Base-by-base conservation (phyloP, 1,139 yeast species). In the Suzukiozyma palmioleophila region DNA sequence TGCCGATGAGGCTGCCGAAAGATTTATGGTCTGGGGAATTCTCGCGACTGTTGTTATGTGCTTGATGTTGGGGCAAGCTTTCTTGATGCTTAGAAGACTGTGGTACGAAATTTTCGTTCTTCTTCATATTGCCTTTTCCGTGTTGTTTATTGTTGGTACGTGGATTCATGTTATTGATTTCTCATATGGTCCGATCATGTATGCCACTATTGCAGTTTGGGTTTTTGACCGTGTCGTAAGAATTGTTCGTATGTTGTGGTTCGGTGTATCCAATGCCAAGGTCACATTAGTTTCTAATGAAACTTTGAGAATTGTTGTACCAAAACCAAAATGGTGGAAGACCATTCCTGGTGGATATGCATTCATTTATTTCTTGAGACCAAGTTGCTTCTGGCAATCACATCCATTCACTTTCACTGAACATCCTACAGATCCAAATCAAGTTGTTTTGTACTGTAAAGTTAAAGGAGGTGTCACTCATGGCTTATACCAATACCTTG, bases 301-400 rank as follows among this genome's bases (percentile, higher is more conserved):
- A 46, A 66, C 73, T 2, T 53, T 72, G 22, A 62, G 62, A 47
- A 59, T 72, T 3, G 55, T 57, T 3, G 58, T 70, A 8, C 70
- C 72, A 1, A 64, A 57, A 35, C 71, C 73, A 21, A 49, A 42
- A 6, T 54, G 53, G 41, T 70, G 73, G 73, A 55, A 58, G 26
- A 53, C 68, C 2, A 52, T 59, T 34, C 72, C 75, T 3, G 79
- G 78, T 31, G 73, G 75, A 3, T 76, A 72, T 49, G 77, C 76
- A 1, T 74, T 65, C 39, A 56, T 74, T 24, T 62, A 69, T 44
- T 72, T 74, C 50, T 42, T 69, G 39, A 52, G 68, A 36, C 67
- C 77, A 33, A 57, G 73, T 47, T 73, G 75, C 40, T 64, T 63
- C 47, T 62, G 64, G 63, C 69, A 64, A 43, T 58, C 64, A 1